Base-by-base conservation (phyloP, 2,329 filamentous ascomycete species). In the Aspergillus sp. region DNA sequence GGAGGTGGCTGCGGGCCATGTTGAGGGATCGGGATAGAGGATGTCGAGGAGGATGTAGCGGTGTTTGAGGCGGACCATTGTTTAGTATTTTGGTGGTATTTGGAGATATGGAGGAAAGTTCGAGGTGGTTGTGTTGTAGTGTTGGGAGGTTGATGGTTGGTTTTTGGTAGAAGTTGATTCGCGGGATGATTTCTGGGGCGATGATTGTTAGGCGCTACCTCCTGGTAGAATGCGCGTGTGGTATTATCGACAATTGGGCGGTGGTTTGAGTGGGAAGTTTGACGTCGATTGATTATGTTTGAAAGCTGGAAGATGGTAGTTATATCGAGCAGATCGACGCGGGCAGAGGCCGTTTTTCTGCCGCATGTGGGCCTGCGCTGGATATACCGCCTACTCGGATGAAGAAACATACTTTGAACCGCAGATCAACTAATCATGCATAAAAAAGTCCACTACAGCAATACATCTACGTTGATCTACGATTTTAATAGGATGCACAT, bases 1-100 rank as follows among this genome's bases (percentile, higher is more conserved):
- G 3, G 55, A 60, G 61, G 60, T 30, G 9, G 71, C 64, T 9
- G 80, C 64, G 12, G 85, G 80, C 67, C 68, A 70, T 57, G 72
- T 68, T n/a, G 63, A 63, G 17, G 70, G 66, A 6, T 87, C 83
- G 0, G 93, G 92, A 71, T 97, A 97, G 50, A 98, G 83, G 66
- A 98, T 92, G 74, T 96, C 91, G 63, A 98, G 87, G n/a, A 98
- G 87, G 17, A 99, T 85, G 76, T 99, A 99, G 70, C 95, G 89
- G 77, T 97, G 90, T 79, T 99, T 99, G 68, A 98, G 87, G 73
- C 95, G 91, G 62, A 99, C 95, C 95, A 99, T 97, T 52, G 25
- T 45, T 15, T 2, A 47, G 79, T 67, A 30, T 32, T 28, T 10
- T n/a, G 41, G n/a, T 10, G 10, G 47, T 55, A 51, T 41, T 2